A percentile compares a stretch with the other conserved stretches of the same genome.
Evolutionary conservation across 306 rosid species (phyloP).

Genomic region (Corylus americana): DNA sequence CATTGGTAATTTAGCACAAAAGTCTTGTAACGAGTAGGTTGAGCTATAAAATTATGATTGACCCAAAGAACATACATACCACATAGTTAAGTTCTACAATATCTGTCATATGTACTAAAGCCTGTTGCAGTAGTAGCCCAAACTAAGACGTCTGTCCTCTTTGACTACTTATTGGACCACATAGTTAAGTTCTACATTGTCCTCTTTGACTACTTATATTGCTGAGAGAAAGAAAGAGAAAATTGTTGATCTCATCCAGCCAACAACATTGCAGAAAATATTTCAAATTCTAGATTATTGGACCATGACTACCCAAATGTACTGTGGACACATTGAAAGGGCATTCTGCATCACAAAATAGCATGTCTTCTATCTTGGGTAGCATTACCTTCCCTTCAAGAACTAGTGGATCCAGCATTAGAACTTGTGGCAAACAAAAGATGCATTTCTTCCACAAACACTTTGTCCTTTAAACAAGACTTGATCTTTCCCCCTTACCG

Average conservation of each 20-base stretch:
- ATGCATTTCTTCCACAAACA: not conserved
- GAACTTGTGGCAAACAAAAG: not conserved
- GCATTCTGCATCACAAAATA: not conserved
- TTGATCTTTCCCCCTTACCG: not conserved
- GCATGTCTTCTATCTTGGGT: not conserved
- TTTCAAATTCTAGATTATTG: not conserved
- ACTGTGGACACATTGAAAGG: not conserved
- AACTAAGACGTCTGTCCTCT: not conserved
- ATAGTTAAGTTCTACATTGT: too few species aligned
- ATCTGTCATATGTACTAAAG: not conserved
- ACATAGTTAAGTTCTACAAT: too few species aligned
- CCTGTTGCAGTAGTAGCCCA: too few species aligned
- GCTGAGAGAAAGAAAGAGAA: not conserved
- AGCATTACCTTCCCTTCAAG: too few species aligned
- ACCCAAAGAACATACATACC: not conserved
- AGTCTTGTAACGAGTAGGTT: not conserved
- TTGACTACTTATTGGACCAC: not conserved
- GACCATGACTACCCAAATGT: not conserved
- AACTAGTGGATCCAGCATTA: not conserved
- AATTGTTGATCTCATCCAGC: not conserved
- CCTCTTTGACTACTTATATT: not conserved
- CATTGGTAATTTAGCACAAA: not conserved
- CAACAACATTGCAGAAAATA: not conserved
- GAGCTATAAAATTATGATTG: not conserved
- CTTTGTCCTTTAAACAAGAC: not conserved